Conservation (phyloP, 306 rosid genomes). For the Glycine soja region DNA sequence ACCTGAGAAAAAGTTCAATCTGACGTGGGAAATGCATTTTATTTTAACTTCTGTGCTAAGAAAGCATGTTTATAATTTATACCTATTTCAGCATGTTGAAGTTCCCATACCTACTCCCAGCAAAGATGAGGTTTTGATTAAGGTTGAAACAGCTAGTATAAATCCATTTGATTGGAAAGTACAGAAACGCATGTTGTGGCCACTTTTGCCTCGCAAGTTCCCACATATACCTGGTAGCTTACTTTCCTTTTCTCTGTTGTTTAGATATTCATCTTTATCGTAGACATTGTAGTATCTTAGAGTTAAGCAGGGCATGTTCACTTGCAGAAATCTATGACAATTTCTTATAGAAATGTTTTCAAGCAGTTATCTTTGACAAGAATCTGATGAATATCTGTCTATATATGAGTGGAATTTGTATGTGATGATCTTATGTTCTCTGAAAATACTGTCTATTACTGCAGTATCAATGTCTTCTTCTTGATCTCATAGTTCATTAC, state of each 20-base stretch:
- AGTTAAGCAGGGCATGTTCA: not conserved
- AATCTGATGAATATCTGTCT: not conserved
- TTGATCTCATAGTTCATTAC: not conserved
- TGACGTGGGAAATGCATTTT: not conserved
- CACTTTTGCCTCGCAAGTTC: constrained; percentile 68
- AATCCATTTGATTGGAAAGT: constrained; percentile 86
- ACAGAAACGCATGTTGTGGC: constrained; percentile 72
- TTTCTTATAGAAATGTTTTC: not conserved
- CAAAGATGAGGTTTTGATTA: constrained; percentile 70
- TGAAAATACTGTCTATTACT: not conserved
- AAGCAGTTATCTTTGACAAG: not conserved
- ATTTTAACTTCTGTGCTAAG: not conserved
- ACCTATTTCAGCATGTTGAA: constrained; percentile 65
- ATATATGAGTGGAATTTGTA: not conserved
- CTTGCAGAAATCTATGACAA: constrained; percentile 2
- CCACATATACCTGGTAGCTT: constrained; percentile 74
- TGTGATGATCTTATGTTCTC: not conserved
- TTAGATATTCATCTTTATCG: not conserved
- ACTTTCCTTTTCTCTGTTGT: constrained; percentile 27
- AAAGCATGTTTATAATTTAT: not conserved
- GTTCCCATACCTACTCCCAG: constrained; percentile 66
- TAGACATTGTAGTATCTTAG: not conserved
- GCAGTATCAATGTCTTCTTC: not conserved
- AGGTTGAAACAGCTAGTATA: constrained; percentile 75
- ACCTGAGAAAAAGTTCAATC: not conserved